Evolutionary conservation across 768 basidiomycete species (phyloP).

Genomic region (Holtermanniella nyarrowii): DNA sequence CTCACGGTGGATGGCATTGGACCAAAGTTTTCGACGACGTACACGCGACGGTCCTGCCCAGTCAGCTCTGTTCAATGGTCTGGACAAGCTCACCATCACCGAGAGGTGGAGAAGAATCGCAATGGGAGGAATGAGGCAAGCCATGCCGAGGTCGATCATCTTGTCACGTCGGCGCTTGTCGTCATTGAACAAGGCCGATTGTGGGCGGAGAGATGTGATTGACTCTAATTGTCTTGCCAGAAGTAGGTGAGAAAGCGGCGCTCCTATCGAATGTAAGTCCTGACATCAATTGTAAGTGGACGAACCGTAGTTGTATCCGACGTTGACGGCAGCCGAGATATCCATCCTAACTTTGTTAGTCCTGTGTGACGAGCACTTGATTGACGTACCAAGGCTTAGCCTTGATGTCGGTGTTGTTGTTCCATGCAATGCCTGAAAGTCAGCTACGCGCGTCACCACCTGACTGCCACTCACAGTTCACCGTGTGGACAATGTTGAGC

Average conservation of each 20-base stretch:
- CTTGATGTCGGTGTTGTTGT: conserved; percentile 18
- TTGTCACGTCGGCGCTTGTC: conserved; percentile 15
- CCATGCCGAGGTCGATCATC: conserved; percentile 23
- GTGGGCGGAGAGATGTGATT: conserved; percentile 29
- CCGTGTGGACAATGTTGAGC: conserved; percentile 24
- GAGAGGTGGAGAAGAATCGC: conserved; percentile 32
- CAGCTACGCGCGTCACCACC: not conserved
- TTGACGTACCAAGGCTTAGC: conserved; percentile 19
- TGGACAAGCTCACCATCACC: conserved; percentile 8
- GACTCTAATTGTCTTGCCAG: conserved; percentile 37
- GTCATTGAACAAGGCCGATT: conserved; percentile 31
- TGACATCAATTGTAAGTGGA: not conserved
- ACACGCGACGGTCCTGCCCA: conserved; percentile 24
- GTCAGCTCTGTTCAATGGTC: not conserved
- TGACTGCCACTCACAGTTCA: conserved; percentile 26
- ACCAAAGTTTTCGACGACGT: conserved; percentile 30
- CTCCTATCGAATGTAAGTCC: not conserved
- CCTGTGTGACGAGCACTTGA: not conserved
- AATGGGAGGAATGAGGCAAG: conserved; percentile 20
- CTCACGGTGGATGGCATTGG: conserved; percentile 11
- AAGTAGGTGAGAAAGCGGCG: conserved; percentile 33
- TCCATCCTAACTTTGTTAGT: not conserved
- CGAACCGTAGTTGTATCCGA: conserved; percentile 37
- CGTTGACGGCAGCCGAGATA: conserved; percentile 3
- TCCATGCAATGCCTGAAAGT: conserved; percentile 26